phyloP scores from a whole-genome alignment of 495 filamentous ascomycete genomes.

The Talaromyces adpressus region DNA sequence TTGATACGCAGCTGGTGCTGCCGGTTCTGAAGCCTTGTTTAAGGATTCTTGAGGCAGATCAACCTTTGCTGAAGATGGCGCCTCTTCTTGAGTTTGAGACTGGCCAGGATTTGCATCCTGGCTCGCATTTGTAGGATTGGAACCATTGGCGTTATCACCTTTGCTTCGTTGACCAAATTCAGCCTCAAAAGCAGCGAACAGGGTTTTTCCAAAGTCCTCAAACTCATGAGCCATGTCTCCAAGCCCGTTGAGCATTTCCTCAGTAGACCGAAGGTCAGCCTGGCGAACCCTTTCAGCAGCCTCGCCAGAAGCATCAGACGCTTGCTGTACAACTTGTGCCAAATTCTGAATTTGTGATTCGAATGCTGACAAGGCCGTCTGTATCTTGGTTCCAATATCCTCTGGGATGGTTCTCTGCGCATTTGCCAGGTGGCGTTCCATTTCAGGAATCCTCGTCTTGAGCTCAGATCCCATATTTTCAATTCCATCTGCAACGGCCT shows the following conservation, averaged over 20 bases:
- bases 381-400: slow-evolving; percentile 31
- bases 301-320: slow-evolving; percentile 30
- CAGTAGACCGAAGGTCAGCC: slow-evolving; percentile 32
- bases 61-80: not conserved
- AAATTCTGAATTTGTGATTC: slow-evolving; percentile 36
- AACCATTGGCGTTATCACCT: not conserved
- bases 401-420: slow-evolving; percentile 34
- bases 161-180: slow-evolving; percentile 23
- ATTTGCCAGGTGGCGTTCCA: slow-evolving; percentile 33
- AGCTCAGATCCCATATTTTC: slow-evolving; percentile 30
- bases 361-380: slow-evolving; percentile 32
- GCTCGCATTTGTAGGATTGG: not conserved
- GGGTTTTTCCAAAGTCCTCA: slow-evolving; percentile 34
- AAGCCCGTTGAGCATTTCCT: slow-evolving; percentile 33
- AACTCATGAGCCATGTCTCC: slow-evolving; percentile 38
- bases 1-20: not conserved
- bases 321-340: slow-evolving; percentile 29
- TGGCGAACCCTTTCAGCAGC: slow-evolving; percentile 29
- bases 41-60: not conserved
- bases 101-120: not conserved
- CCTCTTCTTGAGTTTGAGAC: not conserved
- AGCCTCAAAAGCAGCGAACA: slow-evolving; percentile 33
- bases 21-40: not conserved
- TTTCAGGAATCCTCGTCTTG: slow-evolving; percentile 28
- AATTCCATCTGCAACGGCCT: slow-evolving; percentile 28